Evolutionary conservation across 257 asterid species (phyloP).

Genomic region (Rubia yunnanensis): DNA sequence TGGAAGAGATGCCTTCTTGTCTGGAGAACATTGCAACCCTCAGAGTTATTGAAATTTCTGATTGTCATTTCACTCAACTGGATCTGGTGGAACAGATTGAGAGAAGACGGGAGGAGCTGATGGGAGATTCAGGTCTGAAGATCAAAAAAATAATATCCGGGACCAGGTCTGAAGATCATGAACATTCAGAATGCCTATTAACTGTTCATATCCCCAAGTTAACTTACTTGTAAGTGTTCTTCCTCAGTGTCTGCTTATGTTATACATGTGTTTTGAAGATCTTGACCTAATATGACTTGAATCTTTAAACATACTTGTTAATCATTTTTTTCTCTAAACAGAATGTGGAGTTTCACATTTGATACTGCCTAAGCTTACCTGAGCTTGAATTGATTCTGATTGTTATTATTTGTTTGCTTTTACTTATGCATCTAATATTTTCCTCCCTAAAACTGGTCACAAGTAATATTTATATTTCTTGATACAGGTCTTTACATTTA

Average conservation of each 20-base stretch:
- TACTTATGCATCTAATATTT: neutral
- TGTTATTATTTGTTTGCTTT: neutral
- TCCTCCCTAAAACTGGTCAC: neutral
- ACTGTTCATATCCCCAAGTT: conserved; percentile 83
- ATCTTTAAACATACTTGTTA: neutral
- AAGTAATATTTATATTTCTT: no score
- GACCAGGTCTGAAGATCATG: no score
- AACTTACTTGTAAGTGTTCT: conserved; percentile 76
- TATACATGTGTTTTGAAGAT: neutral
- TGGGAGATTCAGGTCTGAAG: neutral
- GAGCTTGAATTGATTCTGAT: neutral
- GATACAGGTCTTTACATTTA: no score
- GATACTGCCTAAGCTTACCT: neutral
- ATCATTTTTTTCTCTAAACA: neutral
- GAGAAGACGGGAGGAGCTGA: neutral
- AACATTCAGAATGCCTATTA: no score
- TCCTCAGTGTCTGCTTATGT: neutral
- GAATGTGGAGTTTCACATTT: neutral
- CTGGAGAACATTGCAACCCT: neutral
- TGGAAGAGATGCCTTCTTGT: neutral
- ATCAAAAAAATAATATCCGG: no score
- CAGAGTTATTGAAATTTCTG: neutral
- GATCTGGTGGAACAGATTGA: neutral
- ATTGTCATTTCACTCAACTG: neutral
- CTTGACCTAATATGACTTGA: neutral